Evolutionary conservation across 768 basidiomycete genomes (phyloP), one percentile per base, ranked within the genome.

Genomic region (Mycena galopus): DNA sequence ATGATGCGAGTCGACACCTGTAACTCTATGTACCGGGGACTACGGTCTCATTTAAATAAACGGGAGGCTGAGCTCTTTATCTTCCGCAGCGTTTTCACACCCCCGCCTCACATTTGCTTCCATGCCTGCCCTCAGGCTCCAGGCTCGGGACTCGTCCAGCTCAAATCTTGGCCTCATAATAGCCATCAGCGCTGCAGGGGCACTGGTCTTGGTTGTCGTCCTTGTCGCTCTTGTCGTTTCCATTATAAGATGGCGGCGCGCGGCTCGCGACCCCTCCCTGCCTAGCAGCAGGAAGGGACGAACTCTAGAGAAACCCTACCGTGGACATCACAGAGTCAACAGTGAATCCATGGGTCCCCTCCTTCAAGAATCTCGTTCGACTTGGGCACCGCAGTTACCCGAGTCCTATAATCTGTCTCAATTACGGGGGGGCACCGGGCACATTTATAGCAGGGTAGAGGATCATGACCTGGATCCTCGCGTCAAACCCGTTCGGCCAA

Each of bases 91-190:
- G 32, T 47, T 7, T 60, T 62, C 2, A 32, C 2, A 4, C 50
- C 39, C 27, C 56, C 16, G 58, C 14, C 29, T 21, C 4, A n/a
- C 57, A 29, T 7, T 29, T 61, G 51, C 58, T 44, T 23, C 57
- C 29, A 73, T 73, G 72, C 72, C 72, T 35, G 47, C 57, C 67
- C 29, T n/a, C n/a, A n/a, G n/a, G n/a, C n/a, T 73, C 61, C 7
- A 44, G 4, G 67, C 44, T 39, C 60, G 72, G 44, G 59, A 27
- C 66, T 17, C 71, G 7, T 29, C 65, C 10, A 8, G 12, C 33
- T 25, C 61, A 16, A 73, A 73, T 32, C n/a, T 44, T 30, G 63
- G 39, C 58, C 72, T 73, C 67, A 61, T 69, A 32, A 17, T 69
- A 4, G 67, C n/a, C 64, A n/a, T 69, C 11, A n/a, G n/a, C n/a